Evolutionary conservation across 2,329 filamentous ascomycete genomes (phyloP).

Genomic region (Fusarium foetens): DNA sequence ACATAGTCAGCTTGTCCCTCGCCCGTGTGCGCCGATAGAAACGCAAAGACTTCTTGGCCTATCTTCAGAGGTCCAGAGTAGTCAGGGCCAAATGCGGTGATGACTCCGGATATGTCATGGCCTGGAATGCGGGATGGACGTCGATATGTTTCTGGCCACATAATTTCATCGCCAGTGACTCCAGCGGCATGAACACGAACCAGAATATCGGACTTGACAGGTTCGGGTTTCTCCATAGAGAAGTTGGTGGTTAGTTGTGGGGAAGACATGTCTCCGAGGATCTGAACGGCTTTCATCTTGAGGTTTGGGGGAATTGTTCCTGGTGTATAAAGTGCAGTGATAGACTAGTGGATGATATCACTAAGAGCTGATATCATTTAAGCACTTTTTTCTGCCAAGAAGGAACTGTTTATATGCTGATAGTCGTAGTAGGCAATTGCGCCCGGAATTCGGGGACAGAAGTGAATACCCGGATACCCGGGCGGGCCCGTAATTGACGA

Average conservation of each 20-base stretch:
- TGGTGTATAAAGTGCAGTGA: accelerated
- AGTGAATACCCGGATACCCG: conserved; percentile 8
- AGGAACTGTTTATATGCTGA: neutral
- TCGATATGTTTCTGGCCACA: conserved; percentile 49
- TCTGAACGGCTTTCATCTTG: conserved; percentile 50
- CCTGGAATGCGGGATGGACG: conserved; percentile 47
- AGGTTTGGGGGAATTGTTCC: no score
- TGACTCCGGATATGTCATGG: conserved; percentile 49
- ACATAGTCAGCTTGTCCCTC: conserved; percentile 15
- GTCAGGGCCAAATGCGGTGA: conserved; percentile 37
- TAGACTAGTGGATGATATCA: accelerated
- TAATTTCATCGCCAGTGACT: conserved; percentile 49
- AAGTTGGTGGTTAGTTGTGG: conserved; percentile 30
- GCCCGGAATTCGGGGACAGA: no score
- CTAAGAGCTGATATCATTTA: neutral
- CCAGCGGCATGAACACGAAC: conserved; percentile 48
- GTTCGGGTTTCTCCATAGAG: conserved; percentile 29
- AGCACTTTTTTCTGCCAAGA: accelerated
- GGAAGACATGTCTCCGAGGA: conserved; percentile 40
- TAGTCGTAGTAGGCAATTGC: accelerated
- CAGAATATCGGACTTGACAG: conserved; percentile 40
- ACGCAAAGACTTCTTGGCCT: neutral
- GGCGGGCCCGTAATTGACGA: neutral
- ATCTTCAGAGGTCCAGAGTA: neutral
- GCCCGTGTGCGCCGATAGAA: neutral